Base-by-base conservation (phyloP, 2,329 filamentous ascomycete genomes). In the Sarocladiaceae sp. region DNA sequence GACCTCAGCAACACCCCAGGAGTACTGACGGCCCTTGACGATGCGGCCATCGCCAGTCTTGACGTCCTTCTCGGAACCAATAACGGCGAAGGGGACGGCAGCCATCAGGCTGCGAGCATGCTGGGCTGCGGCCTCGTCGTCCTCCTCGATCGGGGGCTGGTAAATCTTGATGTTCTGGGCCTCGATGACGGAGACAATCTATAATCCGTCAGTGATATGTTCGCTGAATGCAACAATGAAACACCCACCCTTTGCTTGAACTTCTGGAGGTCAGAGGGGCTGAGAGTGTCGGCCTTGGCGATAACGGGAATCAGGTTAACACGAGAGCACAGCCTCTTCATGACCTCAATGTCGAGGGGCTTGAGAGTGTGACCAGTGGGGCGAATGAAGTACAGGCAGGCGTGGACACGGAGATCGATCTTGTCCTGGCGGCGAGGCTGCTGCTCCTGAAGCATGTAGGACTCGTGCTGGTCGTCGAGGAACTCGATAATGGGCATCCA, bases 401-500 rank as follows among this genome's bases (percentile, higher is more conserved):
- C 88, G 72, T 99, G 94, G 61, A 99, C 95, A 77, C 94, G 92
- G 66, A 99, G 88, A 70, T 99, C 94, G 66, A 99, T 99, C 84
- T 97, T 99, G 80, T 99, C 94, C 66, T 88, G 86, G 67, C 94
- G 91, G 74, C 90, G 90, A 63, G 95, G 94, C 77, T 99, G 94
- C 76, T 99, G 94, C 84, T 99, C 94, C 80, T 99, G 94, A 70
- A 99, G 83, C 94, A 99, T 99, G 77, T 99, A 99, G 33, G 94
- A 99, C 81, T 99, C 94, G 73, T 99, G 95, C 82, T 99, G 94
- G 77, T 99, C 94, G 75, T 99, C 94, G 66, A 99, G 82, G 80
- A 99, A 99, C 76, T 99, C 94, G 74, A 99, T 97, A 70, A 99
- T 97, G 70, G 94, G 94, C 83, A 96, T 95, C 94, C 94, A 99